phyloP scores from a whole-genome alignment of 441 rosid species.

The Euphorbia celastroides region DNA sequence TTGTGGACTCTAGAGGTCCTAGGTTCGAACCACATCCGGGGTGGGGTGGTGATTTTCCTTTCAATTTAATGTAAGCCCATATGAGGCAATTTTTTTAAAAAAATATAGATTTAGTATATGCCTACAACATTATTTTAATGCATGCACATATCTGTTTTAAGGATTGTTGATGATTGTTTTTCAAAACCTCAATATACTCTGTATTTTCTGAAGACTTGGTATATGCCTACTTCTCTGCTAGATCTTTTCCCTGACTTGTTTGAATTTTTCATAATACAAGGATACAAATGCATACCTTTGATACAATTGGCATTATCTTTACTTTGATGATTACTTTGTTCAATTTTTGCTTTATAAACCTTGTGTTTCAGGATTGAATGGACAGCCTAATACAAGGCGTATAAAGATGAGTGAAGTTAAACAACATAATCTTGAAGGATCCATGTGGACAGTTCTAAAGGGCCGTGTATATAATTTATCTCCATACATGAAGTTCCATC shows the following conservation, averaged over 20 bases:
- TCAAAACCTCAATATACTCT: neutral
- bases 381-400: slow-evolving; percentile 70
- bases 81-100: too few species aligned
- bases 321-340: neutral
- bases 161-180: slow-evolving; percentile 1
- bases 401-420: slow-evolving; percentile 73
- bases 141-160: neutral
- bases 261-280: neutral
- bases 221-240: neutral
- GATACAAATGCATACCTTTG: neutral
- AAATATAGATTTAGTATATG: too few species aligned
- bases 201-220: neutral
- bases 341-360: slow-evolving; percentile 1
- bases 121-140: neutral
- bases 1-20: too few species aligned
- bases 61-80: too few species aligned
- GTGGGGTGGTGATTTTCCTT: too few species aligned
- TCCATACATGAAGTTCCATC: slow-evolving; percentile 94
- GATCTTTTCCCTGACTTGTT: neutral
- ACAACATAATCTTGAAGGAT: slow-evolving; percentile 61
- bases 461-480: slow-evolving; percentile 82
- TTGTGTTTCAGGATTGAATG: slow-evolving; percentile 56
- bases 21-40: too few species aligned
- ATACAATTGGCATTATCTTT: neutral
- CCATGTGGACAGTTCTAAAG: slow-evolving; percentile 92